Base-by-base conservation (phyloP, 768 basidiomycete genomes). In the Psilocybe subaeruginosa region DNA sequence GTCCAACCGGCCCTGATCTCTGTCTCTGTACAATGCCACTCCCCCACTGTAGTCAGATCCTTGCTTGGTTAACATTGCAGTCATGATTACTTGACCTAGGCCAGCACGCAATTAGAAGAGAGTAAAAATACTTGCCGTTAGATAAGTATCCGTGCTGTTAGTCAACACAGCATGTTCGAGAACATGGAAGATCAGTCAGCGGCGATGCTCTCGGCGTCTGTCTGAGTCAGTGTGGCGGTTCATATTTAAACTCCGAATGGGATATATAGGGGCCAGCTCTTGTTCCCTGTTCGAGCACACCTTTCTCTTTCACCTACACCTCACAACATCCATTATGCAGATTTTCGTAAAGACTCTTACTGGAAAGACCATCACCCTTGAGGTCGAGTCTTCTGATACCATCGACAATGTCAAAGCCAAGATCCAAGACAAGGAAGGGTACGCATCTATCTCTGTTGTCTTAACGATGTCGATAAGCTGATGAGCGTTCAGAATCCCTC, bases 401-500 rank as follows among this genome's bases (percentile, higher is more conserved):
- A 88, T 88, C 62, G 86, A 88, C 68, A 87, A 88, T 56, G 87
- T 88, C 54, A 88, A 87, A 78, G 84, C 87, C 69, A 93, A 92
- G 85, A 92, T 93, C 69, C 91, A 93, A 76, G 91, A 93, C 78
- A 92, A 93, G 81, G 92, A 92, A 73, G 88, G 87, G 89, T 87
- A 63, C 70, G 84, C 70, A 19, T 6, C 11, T 16, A 19, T 43
- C 16, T 45, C 47, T n/a, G 29, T 37, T 48, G 31, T n/a, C 16
- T 14, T 43, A 48, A 12, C 27, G 27, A 9, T 54, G 2, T 11
- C 23, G 41, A 47, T 43, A 39, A 37, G 58, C 64, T 68, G 49
- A 70, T 31, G 47, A 37, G 54, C 45, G 31, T 29, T 63, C 41
- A 86, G 85, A 47, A 91, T 91, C 66, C 90, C 88, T 50, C 90